Base-by-base conservation (phyloP, 2,329 filamentous ascomycete species). In the Aspergillus sp. region DNA sequence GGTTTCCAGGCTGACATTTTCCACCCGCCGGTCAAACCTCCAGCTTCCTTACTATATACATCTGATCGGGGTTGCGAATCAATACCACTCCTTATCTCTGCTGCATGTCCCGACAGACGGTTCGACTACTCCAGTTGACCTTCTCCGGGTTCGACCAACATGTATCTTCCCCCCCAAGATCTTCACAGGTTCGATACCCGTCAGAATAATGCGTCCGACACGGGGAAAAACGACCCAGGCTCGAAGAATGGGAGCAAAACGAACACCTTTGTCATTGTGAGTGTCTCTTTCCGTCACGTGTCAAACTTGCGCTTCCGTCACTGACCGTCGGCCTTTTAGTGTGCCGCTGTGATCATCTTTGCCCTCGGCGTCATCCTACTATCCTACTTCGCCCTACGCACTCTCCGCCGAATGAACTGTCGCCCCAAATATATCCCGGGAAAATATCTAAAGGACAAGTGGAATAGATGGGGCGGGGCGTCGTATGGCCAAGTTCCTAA, bases 351-450 rank as follows among this genome's bases (percentile, higher is more conserved):
- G 42, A 60, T 74, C 33, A 60, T 72, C 45, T 66, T 73, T 45
- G 47, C 64, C 20, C 49, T 71, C 24, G 55, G 69, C 22, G 49
- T 69, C 22, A 56, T 68, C 17, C 42, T 68, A 17, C 55, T 64
- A 43, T 11, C 61, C 22, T 76, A 68, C 59, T 67, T 74, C 45
- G 54, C 68, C 45, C 61, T 74, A 16, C 76, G 77, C n/a, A 63
- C 65, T 45, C 65, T 77, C 36, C 76, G 78, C 32, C 63, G 67
- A 49, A 68, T 68, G 46, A 68, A 79, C 54, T 73, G 67, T 50
- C 70, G 77, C 24, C 79, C 80, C 2, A 81, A 73, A 65, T 78
- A 77, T 52, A 69, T 82, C 19, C 78, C 81, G 4, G 79, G 77
- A 1, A 68, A 71, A 22, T 77, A 68, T 50, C 61, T 83, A 30